A percentile compares a stretch with the other conserved stretches of the same genome.
These are phyloP conservation scores for Maudiozyma saulgeensis DNA, from an alignment of 805 yeast genomes.

Conservation along the genomic window DNA sequence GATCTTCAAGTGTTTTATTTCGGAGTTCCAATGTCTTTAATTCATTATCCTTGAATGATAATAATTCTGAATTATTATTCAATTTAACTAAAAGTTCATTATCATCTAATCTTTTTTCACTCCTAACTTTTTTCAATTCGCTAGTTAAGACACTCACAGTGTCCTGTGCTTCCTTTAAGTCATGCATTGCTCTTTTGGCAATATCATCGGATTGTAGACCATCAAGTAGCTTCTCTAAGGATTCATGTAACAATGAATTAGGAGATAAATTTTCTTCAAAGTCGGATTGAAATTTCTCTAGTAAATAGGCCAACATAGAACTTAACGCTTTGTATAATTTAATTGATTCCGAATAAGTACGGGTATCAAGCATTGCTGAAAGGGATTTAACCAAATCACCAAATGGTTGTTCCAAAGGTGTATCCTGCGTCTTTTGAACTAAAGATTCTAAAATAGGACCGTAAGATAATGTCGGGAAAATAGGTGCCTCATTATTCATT, in stretches of 20 bases:
- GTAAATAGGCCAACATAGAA: conserved; percentile 54
- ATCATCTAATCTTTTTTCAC: conserved; percentile 51
- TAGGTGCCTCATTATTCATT: conserved; percentile 26
- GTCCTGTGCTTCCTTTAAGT: conserved; percentile 36
- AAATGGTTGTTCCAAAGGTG: conserved; percentile 60
- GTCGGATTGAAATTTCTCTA: conserved; percentile 43
- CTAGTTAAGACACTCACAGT: conserved; percentile 46
- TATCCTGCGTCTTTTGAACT: conserved; percentile 30
- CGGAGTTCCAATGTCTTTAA: conserved; percentile 43
- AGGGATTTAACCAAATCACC: conserved; percentile 46
- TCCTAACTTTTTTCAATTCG: conserved; percentile 52
- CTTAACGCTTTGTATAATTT: conserved; percentile 37
- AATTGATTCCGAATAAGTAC: conserved; percentile 40
- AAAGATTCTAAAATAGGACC: conserved; percentile 16
- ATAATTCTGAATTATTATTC: conserved; percentile 50
- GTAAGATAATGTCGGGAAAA: conserved; percentile 16
- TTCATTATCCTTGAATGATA: conserved; percentile 47
- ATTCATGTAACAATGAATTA: conserved; percentile 63
- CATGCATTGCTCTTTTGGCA: conserved; percentile 67
- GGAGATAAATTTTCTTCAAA: conserved; percentile 31
- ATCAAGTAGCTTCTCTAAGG: conserved; percentile 63
- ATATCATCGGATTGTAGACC: conserved; percentile 77
- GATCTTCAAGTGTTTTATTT: conserved; percentile 55
- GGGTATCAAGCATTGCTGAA: conserved; percentile 42
- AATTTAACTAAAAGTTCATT: conserved; percentile 46